Conservation (phyloP, 495 filamentous ascomycete genomes). For the Penicillium maclennaniae region DNA sequence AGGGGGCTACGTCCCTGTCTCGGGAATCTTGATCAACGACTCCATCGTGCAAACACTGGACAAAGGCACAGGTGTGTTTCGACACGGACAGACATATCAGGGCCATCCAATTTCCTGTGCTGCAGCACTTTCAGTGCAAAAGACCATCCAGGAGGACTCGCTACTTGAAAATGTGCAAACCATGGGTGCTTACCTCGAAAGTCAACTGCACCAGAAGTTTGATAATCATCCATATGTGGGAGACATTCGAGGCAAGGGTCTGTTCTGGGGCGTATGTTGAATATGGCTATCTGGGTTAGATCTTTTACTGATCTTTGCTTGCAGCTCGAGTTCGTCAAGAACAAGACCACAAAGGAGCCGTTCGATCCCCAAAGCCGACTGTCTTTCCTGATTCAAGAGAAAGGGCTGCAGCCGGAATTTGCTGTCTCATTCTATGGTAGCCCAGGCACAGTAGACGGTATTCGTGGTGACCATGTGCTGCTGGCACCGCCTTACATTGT, state of each 20-base stretch:
- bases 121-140: constrained; percentile 53
- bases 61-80: constrained; percentile 51
- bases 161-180: constrained; percentile 45
- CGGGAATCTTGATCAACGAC: constrained; percentile 53
- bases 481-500: constrained; percentile 73
- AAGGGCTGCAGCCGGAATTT: constrained; percentile 47
- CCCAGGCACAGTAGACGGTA: constrained; percentile 62
- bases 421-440: constrained; percentile 69
- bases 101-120: constrained; percentile 56
- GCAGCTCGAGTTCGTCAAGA: constrained; percentile 56
- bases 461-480: constrained; percentile 69
- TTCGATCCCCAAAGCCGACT: constrained; percentile 39
- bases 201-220: constrained; percentile 31
- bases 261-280: constrained; percentile 53
- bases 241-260: constrained; percentile 53
- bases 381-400: constrained; percentile 49
- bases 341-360: constrained; percentile 52
- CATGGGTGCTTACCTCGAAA: constrained; percentile 46
- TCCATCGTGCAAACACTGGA: constrained; percentile 52
- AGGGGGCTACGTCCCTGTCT: constrained; percentile 61
- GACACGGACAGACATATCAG: constrained; percentile 60
- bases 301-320: not conserved
- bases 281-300: not conserved
- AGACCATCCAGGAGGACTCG: constrained; percentile 42
- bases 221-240: constrained; percentile 45